phyloP scores from a whole-genome alignment of 345 rosid species.

The Barbarea vulgaris region DNA sequence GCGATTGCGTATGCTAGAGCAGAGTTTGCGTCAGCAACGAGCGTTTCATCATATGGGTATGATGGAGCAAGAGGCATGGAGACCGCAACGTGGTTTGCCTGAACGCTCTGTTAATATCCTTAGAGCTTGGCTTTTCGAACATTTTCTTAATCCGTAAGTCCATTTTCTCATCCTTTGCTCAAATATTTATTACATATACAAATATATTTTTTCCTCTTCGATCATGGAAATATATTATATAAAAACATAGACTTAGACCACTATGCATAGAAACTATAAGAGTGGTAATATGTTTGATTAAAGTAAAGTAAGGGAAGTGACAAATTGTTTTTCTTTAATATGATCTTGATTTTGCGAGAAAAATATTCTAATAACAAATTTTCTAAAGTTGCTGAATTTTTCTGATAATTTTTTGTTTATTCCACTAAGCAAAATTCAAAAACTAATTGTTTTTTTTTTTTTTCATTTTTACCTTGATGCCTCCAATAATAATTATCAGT shows the following conservation, averaged over 20 bases:
- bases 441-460: not conserved
- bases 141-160: constrained; percentile 96
- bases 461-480: not conserved
- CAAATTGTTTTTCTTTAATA: not conserved
- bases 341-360: not conserved
- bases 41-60: constrained; percentile 94
- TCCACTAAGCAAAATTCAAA: not conserved
- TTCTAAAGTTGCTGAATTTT: not conserved
- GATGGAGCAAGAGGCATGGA: constrained; percentile 97
- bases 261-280: constrained; percentile 6
- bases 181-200: not conserved
- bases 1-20: constrained; percentile 75
- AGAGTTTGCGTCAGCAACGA: constrained; percentile 80
- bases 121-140: constrained; percentile 98
- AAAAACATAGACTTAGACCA: not conserved
- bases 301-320: not conserved
- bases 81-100: constrained; percentile 97
- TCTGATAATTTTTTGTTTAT: not conserved
- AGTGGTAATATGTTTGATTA: not conserved
- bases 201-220: not conserved
- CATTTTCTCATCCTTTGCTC: not conserved
- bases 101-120: constrained; percentile 95
- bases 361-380: not conserved
- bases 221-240: not conserved
- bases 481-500: not conserved